These are phyloP conservation scores for Solanum tarijense DNA, from an alignment of 257 asterid species.

Conservation along the genomic window DNA sequence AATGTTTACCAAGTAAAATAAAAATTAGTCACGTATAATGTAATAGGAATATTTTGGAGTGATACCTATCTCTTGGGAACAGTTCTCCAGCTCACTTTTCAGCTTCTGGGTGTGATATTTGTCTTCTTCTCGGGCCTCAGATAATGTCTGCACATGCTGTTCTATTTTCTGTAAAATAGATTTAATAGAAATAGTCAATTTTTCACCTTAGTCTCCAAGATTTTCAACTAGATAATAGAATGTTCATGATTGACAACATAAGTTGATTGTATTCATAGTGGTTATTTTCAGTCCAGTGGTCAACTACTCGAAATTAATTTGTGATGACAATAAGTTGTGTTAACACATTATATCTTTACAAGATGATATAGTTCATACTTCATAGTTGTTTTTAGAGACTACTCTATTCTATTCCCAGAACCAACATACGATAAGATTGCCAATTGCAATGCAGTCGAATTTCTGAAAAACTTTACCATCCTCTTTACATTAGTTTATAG, in stretches of 20 bases:
- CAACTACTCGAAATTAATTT: not conserved
- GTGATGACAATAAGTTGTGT: not conserved
- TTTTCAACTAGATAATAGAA: not conserved
- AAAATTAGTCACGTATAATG: not conserved
- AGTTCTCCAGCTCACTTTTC: constrained; percentile 74
- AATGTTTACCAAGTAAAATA: not conserved
- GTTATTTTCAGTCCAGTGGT: not conserved
- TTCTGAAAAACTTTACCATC: not conserved
- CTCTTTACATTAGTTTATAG: not conserved
- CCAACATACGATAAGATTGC: not conserved
- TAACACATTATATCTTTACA: not conserved
- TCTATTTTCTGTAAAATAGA: constrained; percentile 55
- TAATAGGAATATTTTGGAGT: not conserved
- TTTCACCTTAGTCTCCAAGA: not conserved
- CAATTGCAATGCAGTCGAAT: not conserved
- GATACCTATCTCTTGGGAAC: constrained; percentile 82
- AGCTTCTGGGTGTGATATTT: constrained; percentile 55
- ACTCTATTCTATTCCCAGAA: not conserved
- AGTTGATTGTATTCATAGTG: not conserved
- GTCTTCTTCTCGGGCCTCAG: constrained; percentile 58
- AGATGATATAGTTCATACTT: not conserved
- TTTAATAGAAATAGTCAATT: not conserved
- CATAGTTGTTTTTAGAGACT: not conserved
- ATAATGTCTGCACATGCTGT: constrained; percentile 49
- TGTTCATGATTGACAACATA: not conserved